phyloP scores from a whole-genome alignment of 116 monocot species.

The Papilionanthe hybrid region DNA sequence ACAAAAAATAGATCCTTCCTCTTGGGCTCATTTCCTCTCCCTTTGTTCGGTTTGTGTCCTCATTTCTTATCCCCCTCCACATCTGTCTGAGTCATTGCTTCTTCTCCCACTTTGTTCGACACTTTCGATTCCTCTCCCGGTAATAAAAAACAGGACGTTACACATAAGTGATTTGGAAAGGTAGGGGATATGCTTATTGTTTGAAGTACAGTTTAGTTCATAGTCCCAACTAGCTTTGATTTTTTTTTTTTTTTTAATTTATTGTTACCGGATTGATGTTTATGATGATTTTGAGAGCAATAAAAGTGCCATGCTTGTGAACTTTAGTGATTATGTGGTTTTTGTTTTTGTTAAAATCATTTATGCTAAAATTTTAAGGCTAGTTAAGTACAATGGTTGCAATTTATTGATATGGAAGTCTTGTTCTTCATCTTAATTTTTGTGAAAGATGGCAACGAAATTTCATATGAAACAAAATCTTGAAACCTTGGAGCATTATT shows the following conservation, averaged over 20 bases:
- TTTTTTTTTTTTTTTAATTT: neutral
- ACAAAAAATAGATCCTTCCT: too few relatives aligned
- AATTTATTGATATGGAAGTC: neutral
- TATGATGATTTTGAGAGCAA: neutral
- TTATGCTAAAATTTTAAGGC: neutral
- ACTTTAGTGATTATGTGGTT: neutral
- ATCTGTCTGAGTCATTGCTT: too few relatives aligned
- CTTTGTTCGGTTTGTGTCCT: too few relatives aligned
- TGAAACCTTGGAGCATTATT: neutral
- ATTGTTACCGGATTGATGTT: neutral
- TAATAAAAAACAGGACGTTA: too few relatives aligned
- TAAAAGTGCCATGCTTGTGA: neutral
- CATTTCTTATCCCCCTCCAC: too few relatives aligned
- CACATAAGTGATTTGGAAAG: neutral
- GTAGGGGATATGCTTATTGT: neutral
- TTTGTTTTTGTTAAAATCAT: neutral
- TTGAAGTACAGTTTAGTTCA: neutral
- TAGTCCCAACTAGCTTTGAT: too few relatives aligned
- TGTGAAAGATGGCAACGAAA: neutral
- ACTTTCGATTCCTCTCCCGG: too few relatives aligned
- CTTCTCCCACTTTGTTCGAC: too few relatives aligned
- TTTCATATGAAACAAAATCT: neutral
- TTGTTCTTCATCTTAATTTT: neutral
- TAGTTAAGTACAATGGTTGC: neutral
- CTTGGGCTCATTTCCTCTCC: too few relatives aligned